phyloP scores from a whole-genome alignment of 2,329 filamentous ascomycete genomes.

The Bertia moriformis region DNA sequence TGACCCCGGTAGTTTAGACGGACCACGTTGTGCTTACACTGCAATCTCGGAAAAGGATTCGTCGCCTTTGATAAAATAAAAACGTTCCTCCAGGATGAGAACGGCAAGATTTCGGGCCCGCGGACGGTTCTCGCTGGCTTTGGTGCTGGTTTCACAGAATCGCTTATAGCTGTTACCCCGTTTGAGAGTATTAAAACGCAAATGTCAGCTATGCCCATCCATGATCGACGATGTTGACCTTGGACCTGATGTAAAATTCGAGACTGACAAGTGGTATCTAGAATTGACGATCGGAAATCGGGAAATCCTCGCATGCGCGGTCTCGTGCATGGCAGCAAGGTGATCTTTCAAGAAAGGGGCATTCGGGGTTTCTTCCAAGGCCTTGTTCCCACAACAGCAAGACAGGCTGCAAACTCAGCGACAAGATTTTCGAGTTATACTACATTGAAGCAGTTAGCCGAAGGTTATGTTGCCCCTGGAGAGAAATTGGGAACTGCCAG shows the following conservation, averaged over 20 bases:
- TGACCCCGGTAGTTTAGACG: not conserved
- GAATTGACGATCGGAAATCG: constrained; percentile 53
- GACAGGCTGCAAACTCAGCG: constrained; percentile 55
- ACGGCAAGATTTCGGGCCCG: constrained; percentile 51
- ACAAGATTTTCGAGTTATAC: constrained; percentile 53
- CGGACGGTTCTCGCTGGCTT: constrained; percentile 54
- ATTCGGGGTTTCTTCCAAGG: constrained; percentile 54
- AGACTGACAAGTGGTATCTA: constrained; percentile 9
- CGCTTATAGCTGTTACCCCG: constrained; percentile 50
- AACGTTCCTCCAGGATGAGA: constrained; percentile 38
- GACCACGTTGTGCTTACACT: not conserved
- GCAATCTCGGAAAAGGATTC: constrained; percentile 30
- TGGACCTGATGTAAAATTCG: too few species aligned
- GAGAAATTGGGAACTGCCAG: constrained; percentile 51
- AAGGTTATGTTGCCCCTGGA: constrained; percentile 49
- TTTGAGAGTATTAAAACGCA: constrained; percentile 62
- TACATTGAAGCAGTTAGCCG: constrained; percentile 45
- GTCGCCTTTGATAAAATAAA: constrained; percentile 56
- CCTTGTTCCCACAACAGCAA: constrained; percentile 52
- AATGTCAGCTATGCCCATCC: constrained; percentile 24
- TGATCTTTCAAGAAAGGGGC: constrained; percentile 50
- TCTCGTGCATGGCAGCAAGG: constrained; percentile 45
- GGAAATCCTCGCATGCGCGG: constrained; percentile 51
- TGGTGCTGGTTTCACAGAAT: constrained; percentile 53
- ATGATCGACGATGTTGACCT: not conserved